A percentile compares a stretch with the other conserved stretches of the same genome.
These are phyloP conservation scores for Aspergillus udagawae DNA, from an alignment of 2,329 filamentous ascomycete genomes.

Conservation along the genomic window DNA sequence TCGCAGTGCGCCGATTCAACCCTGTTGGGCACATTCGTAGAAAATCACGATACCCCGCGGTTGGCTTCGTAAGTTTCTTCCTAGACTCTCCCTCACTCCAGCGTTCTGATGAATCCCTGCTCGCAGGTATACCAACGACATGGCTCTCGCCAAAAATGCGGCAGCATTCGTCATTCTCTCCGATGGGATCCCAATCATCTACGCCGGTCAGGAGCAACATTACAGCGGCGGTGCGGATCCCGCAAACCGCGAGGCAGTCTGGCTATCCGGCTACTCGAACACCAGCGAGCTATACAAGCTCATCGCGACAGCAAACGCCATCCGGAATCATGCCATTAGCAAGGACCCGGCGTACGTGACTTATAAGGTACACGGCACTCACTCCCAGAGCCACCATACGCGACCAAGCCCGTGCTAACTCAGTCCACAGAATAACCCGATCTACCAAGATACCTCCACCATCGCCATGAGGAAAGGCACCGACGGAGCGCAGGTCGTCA, in stretches of 20 bases:
- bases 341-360: constrained; percentile 38
- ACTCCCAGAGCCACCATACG: background rate
- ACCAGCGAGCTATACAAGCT: constrained; percentile 47
- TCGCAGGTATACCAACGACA: constrained; percentile 28
- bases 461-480: constrained; percentile 42
- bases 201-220: constrained; percentile 65
- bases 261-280: constrained; percentile 51
- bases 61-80: constrained; percentile 39
- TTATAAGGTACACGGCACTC: constrained; percentile 25
- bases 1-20: constrained; percentile 42
- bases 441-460: constrained; percentile 43
- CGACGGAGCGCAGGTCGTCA: constrained; percentile 39
- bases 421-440: constrained; percentile 29
- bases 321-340: constrained; percentile 45
- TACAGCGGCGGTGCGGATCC: constrained; percentile 51
- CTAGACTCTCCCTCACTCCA: background rate
- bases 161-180: constrained; percentile 57
- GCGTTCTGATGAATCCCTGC: background rate
- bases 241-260: constrained; percentile 55
- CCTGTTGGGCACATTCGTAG: constrained; percentile 53
- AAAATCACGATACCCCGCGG: constrained; percentile 60
- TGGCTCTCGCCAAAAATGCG: constrained; percentile 55
- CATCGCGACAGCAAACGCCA: constrained; percentile 47
- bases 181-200: constrained; percentile 62
- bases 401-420: background rate